These are phyloP conservation scores for Helianthus annuus DNA, from an alignment of 129 eudicot genomes.

Conservation along the genomic window DNA sequence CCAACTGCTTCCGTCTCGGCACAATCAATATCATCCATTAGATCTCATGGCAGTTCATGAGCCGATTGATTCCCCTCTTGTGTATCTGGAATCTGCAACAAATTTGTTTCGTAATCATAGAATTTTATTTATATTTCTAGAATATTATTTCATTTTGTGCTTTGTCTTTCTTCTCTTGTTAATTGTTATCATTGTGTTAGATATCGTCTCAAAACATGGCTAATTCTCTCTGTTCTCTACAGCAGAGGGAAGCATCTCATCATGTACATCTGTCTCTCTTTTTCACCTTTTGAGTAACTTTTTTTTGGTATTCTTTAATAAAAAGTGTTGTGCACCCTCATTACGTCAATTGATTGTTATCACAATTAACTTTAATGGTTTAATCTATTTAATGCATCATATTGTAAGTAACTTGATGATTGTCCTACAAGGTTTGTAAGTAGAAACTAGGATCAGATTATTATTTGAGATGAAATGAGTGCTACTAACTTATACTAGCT, in stretches of 20 bases:
- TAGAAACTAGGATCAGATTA: too few species aligned
- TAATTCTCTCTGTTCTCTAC: too few species aligned
- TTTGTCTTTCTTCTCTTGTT: constrained; percentile 6
- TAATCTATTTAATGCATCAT: too few species aligned
- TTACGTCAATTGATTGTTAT: too few species aligned
- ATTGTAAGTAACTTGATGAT: too few species aligned
- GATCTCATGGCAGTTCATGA: constrained; percentile 92
- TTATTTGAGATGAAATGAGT: too few species aligned
- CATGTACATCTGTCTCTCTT: constrained; percentile 48
- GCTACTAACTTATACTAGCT: too few species aligned
- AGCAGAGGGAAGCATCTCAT: too few species aligned
- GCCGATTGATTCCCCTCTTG: constrained; percentile 27
- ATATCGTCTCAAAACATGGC: too few species aligned
- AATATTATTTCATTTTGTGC: constrained; percentile 4
- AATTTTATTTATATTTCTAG: constrained; percentile 24
- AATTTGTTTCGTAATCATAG: constrained; percentile 41
- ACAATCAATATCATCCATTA: constrained; percentile 79
- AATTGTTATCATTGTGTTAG: constrained; percentile 28
- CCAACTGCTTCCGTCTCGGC: constrained; percentile 98
- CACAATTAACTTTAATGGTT: too few species aligned
- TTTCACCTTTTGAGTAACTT: constrained; percentile 28
- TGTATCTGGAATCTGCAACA: constrained; percentile 16
- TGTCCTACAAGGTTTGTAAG: too few species aligned
- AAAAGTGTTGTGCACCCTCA: too few species aligned
- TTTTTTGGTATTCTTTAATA: constrained; percentile 22